These are phyloP conservation scores for Erythrobasidium yunnanense DNA, from an alignment of 768 basidiomycete species.

Conservation along the genomic window DNA sequence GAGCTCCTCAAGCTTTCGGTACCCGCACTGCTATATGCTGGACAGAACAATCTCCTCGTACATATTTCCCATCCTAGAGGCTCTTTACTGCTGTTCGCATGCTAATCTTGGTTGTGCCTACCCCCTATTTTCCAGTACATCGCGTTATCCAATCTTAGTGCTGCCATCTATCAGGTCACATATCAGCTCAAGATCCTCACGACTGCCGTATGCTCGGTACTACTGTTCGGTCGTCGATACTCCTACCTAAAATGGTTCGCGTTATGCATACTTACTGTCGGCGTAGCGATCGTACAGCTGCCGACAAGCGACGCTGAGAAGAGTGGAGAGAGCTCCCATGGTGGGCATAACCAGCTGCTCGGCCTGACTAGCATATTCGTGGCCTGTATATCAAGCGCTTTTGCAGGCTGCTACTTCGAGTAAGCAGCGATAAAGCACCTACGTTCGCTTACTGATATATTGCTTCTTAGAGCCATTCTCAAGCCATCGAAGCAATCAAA, in stretches of 20 bases:
- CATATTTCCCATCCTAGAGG: not conserved
- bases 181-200: conserved; percentile 52
- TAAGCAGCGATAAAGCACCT: conserved; percentile 53
- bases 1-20: conserved; percentile 1
- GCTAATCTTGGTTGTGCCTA: not conserved
- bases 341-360: conserved; percentile 48
- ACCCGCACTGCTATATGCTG: conserved; percentile 16
- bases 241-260: conserved; percentile 70
- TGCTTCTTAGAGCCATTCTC: conserved; percentile 1
- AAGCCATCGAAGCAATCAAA: not conserved
- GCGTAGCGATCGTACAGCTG: conserved; percentile 54
- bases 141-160: conserved; percentile 8
- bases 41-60: conserved; percentile 25
- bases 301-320: conserved; percentile 44
- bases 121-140: not conserved
- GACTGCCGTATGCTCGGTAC: conserved; percentile 34
- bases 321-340: conserved; percentile 36
- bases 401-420: conserved; percentile 94
- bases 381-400: conserved; percentile 84
- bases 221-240: conserved; percentile 41
- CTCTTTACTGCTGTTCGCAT: too few relatives aligned
- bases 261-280: conserved; percentile 70
- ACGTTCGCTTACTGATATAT: not conserved
- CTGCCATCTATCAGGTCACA: not conserved
- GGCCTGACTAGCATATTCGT: conserved; percentile 79